Percentiles rank a stretch among this genome's conserved stretches.
Conservation (phyloP, 2,329 filamentous ascomycete species). For the Aspergillus spinulosporus region DNA sequence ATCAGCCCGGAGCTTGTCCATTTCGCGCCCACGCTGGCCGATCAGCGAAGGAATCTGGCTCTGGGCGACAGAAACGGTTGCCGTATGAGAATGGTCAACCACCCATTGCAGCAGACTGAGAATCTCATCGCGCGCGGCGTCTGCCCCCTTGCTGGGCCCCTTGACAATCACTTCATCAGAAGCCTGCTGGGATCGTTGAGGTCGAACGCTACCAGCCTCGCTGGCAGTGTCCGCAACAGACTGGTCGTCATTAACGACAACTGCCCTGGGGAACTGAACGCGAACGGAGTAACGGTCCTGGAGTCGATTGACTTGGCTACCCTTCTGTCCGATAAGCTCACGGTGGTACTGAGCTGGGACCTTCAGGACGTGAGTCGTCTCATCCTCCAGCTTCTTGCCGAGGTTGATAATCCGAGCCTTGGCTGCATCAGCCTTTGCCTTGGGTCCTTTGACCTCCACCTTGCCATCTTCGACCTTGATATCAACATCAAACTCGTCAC, state of each 20-base stretch:
- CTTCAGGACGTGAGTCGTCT: conserved; percentile 82
- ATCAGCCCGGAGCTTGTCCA: conserved; percentile 82
- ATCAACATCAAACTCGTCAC: conserved; percentile 69
- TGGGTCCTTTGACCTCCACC: conserved; percentile 92
- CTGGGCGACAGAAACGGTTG: conserved; percentile 80
- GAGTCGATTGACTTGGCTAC: conserved; percentile 84
- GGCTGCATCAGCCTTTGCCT: conserved; percentile 87
- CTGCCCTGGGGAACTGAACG: conserved; percentile 86
- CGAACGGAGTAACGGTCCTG: conserved; percentile 91
- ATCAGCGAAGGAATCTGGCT: conserved; percentile 93
- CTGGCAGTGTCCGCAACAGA: conserved; percentile 68
- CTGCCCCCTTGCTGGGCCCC: conserved; percentile 88
- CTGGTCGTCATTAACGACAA: conserved; percentile 62
- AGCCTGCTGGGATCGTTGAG: conserved; percentile 69
- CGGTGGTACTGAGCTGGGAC: conserved; percentile 92
- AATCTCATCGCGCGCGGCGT: conserved; percentile 88
- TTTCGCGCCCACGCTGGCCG: conserved; percentile 81
- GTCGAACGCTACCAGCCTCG: conserved; percentile 61
- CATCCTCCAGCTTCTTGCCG: conserved; percentile 82
- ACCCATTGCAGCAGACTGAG: conserved; percentile 85
- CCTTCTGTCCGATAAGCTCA: conserved; percentile 86
- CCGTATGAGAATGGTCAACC: conserved; percentile 80
- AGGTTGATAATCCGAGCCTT: conserved; percentile 78
- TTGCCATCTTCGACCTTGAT: conserved; percentile 92
- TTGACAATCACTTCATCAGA: conserved; percentile 88